phyloP scores from a whole-genome alignment of 2,329 filamentous ascomycete genomes.

The Samsoniella hepiali region DNA sequence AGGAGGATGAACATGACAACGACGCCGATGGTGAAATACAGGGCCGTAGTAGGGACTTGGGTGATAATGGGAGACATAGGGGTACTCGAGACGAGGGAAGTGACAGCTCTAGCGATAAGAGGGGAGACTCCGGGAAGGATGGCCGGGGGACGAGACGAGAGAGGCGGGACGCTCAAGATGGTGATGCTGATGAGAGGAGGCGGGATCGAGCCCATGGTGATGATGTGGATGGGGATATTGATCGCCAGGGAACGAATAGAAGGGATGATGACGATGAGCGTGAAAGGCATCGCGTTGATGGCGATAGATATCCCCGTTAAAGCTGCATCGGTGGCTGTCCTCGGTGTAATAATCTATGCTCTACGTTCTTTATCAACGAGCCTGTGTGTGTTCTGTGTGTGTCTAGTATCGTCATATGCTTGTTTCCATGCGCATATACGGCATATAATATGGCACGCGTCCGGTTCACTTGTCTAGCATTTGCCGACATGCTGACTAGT shows the following conservation, averaged over 20 bases:
- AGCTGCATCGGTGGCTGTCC: not conserved
- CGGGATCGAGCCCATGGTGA: not conserved
- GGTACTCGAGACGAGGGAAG: not conserved
- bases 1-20: constrained; percentile 28
- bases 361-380: not conserved
- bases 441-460: too few relatives aligned
- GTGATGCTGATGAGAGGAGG: not conserved
- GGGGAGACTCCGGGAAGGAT: not conserved
- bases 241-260: constrained; percentile 28
- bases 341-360: not conserved
- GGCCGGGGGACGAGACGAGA: not conserved
- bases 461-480: too few relatives aligned
- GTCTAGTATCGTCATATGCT: too few relatives aligned
- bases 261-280: constrained; percentile 28
- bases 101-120: not conserved
- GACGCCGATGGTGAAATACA: constrained; percentile 25
- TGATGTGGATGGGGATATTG: constrained; percentile 12
- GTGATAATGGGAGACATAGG: not conserved
- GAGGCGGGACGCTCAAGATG: not conserved
- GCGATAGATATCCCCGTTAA: constrained; percentile 22
- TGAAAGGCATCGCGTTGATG: constrained; percentile 20
- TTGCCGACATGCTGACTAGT: too few relatives aligned
- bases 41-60: not conserved
- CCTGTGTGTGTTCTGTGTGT: too few relatives aligned
- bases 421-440: too few relatives aligned